Conservation (phyloP, 768 basidiomycete species). For the Tylopilus sp. region DNA sequence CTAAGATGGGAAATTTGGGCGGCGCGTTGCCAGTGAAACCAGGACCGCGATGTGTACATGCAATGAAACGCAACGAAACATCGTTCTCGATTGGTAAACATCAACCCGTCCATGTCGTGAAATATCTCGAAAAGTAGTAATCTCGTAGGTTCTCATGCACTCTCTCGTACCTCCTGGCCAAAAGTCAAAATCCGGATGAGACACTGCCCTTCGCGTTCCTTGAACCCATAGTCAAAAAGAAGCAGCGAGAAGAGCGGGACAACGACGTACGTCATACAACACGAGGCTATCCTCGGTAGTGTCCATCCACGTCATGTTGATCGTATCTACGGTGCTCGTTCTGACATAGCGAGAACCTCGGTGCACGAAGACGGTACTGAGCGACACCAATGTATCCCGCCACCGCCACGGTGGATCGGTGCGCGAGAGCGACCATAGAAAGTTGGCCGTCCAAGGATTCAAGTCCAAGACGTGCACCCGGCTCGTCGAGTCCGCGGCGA, state of each 20-base stretch:
- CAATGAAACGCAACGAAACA: not conserved
- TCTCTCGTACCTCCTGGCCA: constrained; percentile 20
- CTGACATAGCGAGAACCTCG: constrained; percentile 26
- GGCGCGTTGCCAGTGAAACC: constrained; percentile 17
- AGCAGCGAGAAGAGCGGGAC: not conserved
- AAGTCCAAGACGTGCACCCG: constrained; percentile 31
- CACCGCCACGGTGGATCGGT: constrained; percentile 31
- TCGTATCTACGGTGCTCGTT: constrained; percentile 42
- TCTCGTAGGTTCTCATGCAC: constrained; percentile 6
- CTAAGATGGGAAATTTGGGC: constrained; percentile 42
- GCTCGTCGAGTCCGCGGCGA: constrained; percentile 12
- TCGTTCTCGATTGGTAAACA: not conserved
- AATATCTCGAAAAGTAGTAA: constrained; percentile 2
- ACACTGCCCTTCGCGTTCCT: constrained; percentile 35
- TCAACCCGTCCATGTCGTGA: not conserved
- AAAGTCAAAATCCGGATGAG: constrained; percentile 32
- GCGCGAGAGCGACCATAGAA: constrained; percentile 25
- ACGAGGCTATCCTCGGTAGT: constrained; percentile 62
- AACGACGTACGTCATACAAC: constrained; percentile 47
- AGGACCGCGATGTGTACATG: not conserved
- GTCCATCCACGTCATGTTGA: constrained; percentile 47
- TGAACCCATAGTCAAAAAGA: not conserved
- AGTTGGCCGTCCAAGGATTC: constrained; percentile 26
- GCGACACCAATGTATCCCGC: constrained; percentile 21
- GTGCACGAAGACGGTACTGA: constrained; percentile 30